Evolutionary conservation across 2,329 filamentous ascomycete genomes (phyloP), one percentile per base, ranked within the genome.

Genomic region (Trichothecium sympodiale): DNA sequence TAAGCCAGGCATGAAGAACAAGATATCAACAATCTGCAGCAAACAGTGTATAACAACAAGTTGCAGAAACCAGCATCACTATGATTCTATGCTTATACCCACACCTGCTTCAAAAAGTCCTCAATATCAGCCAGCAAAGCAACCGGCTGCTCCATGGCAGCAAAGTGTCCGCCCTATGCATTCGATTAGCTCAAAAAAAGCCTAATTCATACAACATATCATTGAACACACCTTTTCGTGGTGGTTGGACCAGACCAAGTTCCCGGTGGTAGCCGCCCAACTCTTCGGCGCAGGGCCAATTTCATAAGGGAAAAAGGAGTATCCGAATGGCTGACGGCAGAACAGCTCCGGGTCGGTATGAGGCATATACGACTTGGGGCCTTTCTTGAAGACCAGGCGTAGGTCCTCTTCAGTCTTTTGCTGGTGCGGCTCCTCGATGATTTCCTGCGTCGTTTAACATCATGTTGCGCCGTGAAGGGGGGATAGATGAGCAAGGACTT

Each of bases 131-230:
- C 48, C 38, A 59, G 49, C 23, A 70, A 46, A 17, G 40, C 48
- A 26, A 51, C 51, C 2, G 65, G 62, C 32, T 51, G 48, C 45
- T 70, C 65, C 34, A 70, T 40, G 5, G 43, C 43, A 13, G 71
- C 67, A 45, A 74, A 74, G 50, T 74, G 71, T 0, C 72, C 71
- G 13, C 71, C 71, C 46, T 48, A 23, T 4, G 20, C 20, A 6
- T 10, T 25, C 10, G 10, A 10, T 25, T 25, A 25, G 20, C 20
- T 25, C n/a, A n/a, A n/a, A n/a, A n/a, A n/a, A n/a, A n/a, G n/a
- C n/a, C n/a, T n/a, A n/a, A n/a, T n/a, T n/a, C n/a, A n/a, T n/a
- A n/a, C n/a, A n/a, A n/a, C n/a, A n/a, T n/a, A n/a, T n/a, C n/a
- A n/a, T n/a, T n/a, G n/a, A n/a, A n/a, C n/a, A n/a, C n/a, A 25